These are phyloP conservation scores for Barnettozyma salicaria DNA, from an alignment of 805 yeast species.

Conservation along the genomic window DNA sequence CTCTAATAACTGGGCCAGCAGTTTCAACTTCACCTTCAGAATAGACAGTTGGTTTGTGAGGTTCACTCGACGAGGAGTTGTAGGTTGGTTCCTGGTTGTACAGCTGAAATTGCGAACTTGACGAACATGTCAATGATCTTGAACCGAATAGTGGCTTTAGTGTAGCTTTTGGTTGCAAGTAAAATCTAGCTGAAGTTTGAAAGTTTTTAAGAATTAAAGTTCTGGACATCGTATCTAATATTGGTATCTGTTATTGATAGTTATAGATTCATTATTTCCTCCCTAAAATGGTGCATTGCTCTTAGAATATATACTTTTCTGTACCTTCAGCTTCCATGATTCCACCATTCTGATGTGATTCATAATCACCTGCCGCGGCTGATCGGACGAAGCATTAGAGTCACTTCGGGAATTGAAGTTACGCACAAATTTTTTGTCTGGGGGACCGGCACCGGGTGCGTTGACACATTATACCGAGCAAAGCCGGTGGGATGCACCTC, in stretches of 20 bases:
- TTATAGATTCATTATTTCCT: too few species aligned
- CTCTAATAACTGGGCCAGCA: slow-evolving; percentile 26
- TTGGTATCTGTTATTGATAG: too few species aligned
- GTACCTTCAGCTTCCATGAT: slow-evolving; percentile 4
- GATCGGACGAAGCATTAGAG: slow-evolving; percentile 9
- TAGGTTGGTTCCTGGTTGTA: slow-evolving; percentile 21
- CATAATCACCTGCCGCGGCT: slow-evolving; percentile 7
- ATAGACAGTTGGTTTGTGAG: slow-evolving; percentile 25
- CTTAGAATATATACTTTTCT: slow-evolving; percentile 5
- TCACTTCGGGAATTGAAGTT: too few species aligned
- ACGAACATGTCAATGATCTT: slow-evolving; percentile 12
- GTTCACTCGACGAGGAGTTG: slow-evolving; percentile 9
- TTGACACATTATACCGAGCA: too few species aligned
- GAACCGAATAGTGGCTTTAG: slow-evolving; percentile 15
- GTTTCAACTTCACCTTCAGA: slow-evolving; percentile 29
- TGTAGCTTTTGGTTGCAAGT: slow-evolving; percentile 14
- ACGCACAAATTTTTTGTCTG: too few species aligned
- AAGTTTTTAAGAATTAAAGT: slow-evolving; percentile 22
- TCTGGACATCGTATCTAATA: slow-evolving; percentile 12
- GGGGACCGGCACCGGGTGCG: too few species aligned
- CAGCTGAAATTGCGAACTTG: slow-evolving; percentile 18
- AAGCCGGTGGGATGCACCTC: too few species aligned
- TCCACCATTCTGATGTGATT: slow-evolving; percentile 2
- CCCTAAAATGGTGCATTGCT: background rate
- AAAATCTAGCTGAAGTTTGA: slow-evolving; percentile 25